Evolutionary conservation across 192 early-diverging fungal genomes (phyloP), one percentile per base, ranked within the genome.

Genomic region (Coemansia sp.): DNA sequence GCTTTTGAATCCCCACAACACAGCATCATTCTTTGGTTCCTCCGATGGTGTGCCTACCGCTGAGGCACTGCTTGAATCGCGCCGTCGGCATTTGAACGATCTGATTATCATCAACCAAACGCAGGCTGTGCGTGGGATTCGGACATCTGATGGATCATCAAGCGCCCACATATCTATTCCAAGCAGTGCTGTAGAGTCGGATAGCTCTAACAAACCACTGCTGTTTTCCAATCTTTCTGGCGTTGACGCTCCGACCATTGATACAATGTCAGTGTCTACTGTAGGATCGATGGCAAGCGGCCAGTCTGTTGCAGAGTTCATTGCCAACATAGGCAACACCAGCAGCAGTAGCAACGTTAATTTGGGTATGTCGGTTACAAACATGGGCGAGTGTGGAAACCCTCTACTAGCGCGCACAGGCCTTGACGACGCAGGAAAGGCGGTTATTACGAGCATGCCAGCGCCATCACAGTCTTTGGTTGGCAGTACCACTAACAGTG

Each of bases 101-200:
- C 58, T 72, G 30, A 73, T 67, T 53, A 81, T 75, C 20, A 81
- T 81, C 25, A 75, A 72, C 63, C 67, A 67, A 58, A 81, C 74
- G 0, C 71, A 76, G 40, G 79, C 70, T 2, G 66, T 64, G 21
- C 79, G 79, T 30, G 67, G 46, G 43, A 61, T 70, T 30, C 49
- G 59, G n/a, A 57, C 52, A 31, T 61, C 26, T 30, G 49, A 63
- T 28, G 18, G 39, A 25, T 0, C 60, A 10, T 18, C n/a, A 23
- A 34, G 60, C 4, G 18, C 49, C 1, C 46, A 34, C 2, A 51
- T 23, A 4, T 12, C 31, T 35, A 29, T 51, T n/a, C n/a, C 61
- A n/a, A 51, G 26, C 28, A 35, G 29, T 13, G 61, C 48, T 13
- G 48, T 34, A 1, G 37, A 30, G 9, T 23, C 30, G 0, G 43